Conservation (phyloP, 768 basidiomycete species). For the Auricularia sp. region DNA sequence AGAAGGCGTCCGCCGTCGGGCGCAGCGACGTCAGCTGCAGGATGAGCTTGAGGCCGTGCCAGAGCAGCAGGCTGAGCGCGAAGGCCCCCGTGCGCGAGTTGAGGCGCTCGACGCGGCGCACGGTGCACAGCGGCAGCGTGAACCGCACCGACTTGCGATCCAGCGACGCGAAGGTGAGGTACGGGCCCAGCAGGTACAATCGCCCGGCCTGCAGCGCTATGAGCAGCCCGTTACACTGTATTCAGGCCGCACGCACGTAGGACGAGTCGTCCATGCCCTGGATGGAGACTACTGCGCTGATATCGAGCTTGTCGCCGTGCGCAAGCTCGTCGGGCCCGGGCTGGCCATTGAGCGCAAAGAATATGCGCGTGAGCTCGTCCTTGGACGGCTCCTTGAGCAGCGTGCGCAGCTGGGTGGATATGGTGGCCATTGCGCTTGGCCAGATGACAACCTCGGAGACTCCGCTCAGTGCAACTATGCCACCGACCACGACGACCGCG, state of each 20-base stretch:
- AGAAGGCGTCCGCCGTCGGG: slow-evolving; percentile 90
- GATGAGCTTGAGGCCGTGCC: slow-evolving; percentile 90
- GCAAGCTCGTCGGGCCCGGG: slow-evolving; percentile 26
- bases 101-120: slow-evolving; percentile 86
- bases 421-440: slow-evolving; percentile 50
- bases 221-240: slow-evolving; percentile 2
- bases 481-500: neutral
- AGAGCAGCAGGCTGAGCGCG: slow-evolving; percentile 86
- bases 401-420: slow-evolving; percentile 77
- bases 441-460: neutral
- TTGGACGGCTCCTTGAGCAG: slow-evolving; percentile 82
- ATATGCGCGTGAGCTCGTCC: slow-evolving; percentile 74
- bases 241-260: slow-evolving; percentile 52
- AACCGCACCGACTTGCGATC: slow-evolving; percentile 89
- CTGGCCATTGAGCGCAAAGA: slow-evolving; percentile 55
- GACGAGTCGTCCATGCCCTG: slow-evolving; percentile 69
- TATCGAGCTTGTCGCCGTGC: slow-evolving; percentile 59
- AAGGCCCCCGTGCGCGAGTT: slow-evolving; percentile 92
- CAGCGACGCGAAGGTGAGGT: slow-evolving; percentile 79
- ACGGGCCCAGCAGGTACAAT: slow-evolving; percentile 79
- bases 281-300: slow-evolving; percentile 69
- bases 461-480: neutral
- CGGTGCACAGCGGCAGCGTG: slow-evolving; percentile 83
- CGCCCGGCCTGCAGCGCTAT: slow-evolving; percentile 65
- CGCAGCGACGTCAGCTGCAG: slow-evolving; percentile 89